These are phyloP conservation scores for Echria macrotheca DNA, from an alignment of 495 filamentous ascomycete species.

Conservation along the genomic window DNA sequence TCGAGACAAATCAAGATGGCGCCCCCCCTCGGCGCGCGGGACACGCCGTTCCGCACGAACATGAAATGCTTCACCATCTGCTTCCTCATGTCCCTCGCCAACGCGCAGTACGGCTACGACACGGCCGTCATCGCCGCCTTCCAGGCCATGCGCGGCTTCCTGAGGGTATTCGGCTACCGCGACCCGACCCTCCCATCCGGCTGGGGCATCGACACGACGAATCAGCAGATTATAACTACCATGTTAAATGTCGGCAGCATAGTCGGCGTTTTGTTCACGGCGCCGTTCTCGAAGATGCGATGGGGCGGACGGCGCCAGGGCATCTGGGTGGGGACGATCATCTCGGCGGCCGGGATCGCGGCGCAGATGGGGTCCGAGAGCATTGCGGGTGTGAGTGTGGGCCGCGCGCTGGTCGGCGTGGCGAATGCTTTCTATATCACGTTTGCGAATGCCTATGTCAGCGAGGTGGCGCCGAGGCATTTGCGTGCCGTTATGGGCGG, in stretches of 20 bases:
- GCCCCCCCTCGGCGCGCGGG: too few relatives aligned
- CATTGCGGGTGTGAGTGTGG: slow-evolving; percentile 43
- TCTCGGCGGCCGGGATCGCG: slow-evolving; percentile 39
- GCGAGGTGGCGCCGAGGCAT: slow-evolving; percentile 36
- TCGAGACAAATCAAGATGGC: too few relatives aligned
- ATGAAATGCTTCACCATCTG: slow-evolving; percentile 31
- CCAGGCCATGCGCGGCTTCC: slow-evolving; percentile 42
- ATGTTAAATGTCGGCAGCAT: slow-evolving; percentile 52
- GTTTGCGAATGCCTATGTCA: slow-evolving; percentile 49
- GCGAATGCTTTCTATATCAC: slow-evolving; percentile 48
- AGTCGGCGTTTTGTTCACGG: slow-evolving; percentile 41
- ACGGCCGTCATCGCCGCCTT: slow-evolving; percentile 33
- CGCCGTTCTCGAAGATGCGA: slow-evolving; percentile 30
- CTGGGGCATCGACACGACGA: slow-evolving; percentile 35
- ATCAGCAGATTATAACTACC: slow-evolving; percentile 46
- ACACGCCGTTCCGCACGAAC: slow-evolving; percentile 22
- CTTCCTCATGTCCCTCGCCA: slow-evolving; percentile 31
- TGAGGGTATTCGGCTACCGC: slow-evolving; percentile 40
- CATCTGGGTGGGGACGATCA: slow-evolving; percentile 37
- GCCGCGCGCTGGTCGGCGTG: slow-evolving; percentile 45
- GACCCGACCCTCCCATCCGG: slow-evolving; percentile 16
- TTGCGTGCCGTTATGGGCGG: slow-evolving; percentile 37
- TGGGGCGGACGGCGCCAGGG: slow-evolving; percentile 35
- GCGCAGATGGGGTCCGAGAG: slow-evolving; percentile 46
- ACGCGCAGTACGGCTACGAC: slow-evolving; percentile 38